Conservation (phyloP, 495 filamentous ascomycete genomes). For the Jackrogersella multiformis region DNA sequence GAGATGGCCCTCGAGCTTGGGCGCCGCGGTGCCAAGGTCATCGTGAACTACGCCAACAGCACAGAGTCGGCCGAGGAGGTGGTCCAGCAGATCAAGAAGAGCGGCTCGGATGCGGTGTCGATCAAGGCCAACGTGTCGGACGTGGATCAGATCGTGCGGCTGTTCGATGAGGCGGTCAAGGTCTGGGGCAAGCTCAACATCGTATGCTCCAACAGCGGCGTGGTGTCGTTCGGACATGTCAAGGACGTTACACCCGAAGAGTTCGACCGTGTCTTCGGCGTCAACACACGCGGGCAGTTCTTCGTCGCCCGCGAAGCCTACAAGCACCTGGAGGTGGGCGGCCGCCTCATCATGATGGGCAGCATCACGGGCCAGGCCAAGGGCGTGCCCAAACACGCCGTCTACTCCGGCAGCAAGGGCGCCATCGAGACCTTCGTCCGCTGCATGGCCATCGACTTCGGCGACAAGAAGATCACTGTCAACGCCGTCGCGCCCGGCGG, state of each 20-base stretch:
- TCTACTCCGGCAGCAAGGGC: conserved; percentile 81
- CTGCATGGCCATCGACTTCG: conserved; percentile 77
- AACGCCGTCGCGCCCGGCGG: conserved; percentile 80
- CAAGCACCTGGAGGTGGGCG: conserved; percentile 72
- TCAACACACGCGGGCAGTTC: conserved; percentile 83
- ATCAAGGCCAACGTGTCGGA: conserved; percentile 81
- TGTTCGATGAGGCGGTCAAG: conserved; percentile 66
- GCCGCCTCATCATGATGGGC: conserved; percentile 72
- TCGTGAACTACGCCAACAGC: conserved; percentile 80
- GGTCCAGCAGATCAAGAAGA: conserved; percentile 59
- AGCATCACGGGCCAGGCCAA: conserved; percentile 61
- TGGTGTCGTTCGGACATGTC: conserved; percentile 68
- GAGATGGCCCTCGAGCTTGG: conserved; percentile 81
- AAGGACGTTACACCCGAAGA: conserved; percentile 77
- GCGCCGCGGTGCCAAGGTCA: conserved; percentile 73
- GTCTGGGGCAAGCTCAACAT: conserved; percentile 78
- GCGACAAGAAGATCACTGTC: conserved; percentile 76
- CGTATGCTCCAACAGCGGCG: conserved; percentile 75
- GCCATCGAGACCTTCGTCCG: conserved; percentile 82
- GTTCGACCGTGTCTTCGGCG: conserved; percentile 78
- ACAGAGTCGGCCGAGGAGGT: conserved; percentile 69
- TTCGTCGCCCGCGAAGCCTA: conserved; percentile 82
- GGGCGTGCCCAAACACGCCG: conserved; percentile 74
- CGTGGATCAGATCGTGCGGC: conserved; percentile 65
- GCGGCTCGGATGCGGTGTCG: conserved; percentile 67